Conservation (phyloP, 768 basidiomycete species). For the Termitomyces bulborhizus region DNA sequence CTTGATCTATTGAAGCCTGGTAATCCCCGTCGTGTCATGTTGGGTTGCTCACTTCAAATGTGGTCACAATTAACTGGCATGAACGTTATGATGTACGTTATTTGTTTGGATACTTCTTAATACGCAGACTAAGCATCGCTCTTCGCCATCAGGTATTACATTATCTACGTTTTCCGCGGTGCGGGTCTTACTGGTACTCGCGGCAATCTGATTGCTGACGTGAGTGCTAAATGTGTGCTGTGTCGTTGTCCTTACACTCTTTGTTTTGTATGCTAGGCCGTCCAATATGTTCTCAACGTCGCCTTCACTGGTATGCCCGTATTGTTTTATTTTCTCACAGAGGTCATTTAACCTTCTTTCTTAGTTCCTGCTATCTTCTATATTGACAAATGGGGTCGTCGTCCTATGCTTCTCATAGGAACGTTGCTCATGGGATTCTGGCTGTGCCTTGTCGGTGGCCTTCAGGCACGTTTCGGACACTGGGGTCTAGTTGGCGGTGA, state of each 20-base stretch:
- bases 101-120: neutral
- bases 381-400: conserved; percentile 76
- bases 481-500: conserved; percentile 45
- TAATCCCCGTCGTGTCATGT: conserved; percentile 62
- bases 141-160: conserved; percentile 40
- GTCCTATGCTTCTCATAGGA: conserved; percentile 66
- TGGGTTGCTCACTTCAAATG: conserved; percentile 71
- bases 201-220: conserved; percentile 66
- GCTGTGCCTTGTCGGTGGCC: conserved; percentile 71
- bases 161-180: conserved; percentile 69
- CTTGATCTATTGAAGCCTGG: conserved; percentile 60
- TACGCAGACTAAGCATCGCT: neutral
- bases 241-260: neutral
- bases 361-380: conserved; percentile 47
- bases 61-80: conserved; percentile 76
- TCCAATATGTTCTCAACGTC: conserved; percentile 56
- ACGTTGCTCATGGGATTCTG: conserved; percentile 69
- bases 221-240: conserved; percentile 13
- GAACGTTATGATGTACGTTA: conserved; percentile 72
- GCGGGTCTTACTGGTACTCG: conserved; percentile 72
- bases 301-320: conserved; percentile 32
- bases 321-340: conserved; percentile 37
- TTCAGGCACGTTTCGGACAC: conserved; percentile 60
- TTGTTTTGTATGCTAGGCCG: conserved; percentile 32
- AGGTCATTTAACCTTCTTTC: conserved; percentile 21